These are phyloP conservation scores for Caryopteris hybrid DNA, from an alignment of 305 asterid genomes.

Conservation along the genomic window DNA sequence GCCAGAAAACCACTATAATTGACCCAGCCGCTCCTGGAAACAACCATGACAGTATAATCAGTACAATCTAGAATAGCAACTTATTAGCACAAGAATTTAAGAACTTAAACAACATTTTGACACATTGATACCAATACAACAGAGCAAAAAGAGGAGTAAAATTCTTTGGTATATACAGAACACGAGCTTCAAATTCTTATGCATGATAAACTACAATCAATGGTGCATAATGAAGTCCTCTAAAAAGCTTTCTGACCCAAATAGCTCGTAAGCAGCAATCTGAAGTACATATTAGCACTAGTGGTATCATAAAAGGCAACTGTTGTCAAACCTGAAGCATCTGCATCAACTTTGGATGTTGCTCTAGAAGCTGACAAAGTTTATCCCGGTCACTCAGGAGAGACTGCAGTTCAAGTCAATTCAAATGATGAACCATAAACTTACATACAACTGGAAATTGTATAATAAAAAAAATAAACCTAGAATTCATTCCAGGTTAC, in stretches of 20 bases:
- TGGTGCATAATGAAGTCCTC: background rate
- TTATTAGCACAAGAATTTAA: no score
- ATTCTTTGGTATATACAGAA: background rate
- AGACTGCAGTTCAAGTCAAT: conserved; percentile 52
- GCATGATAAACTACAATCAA: background rate
- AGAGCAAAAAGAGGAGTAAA: background rate
- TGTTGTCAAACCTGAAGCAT: conserved; percentile 78
- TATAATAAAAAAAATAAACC: background rate
- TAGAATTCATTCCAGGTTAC: conserved; percentile 26
- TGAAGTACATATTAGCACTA: background rate
- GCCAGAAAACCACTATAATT: conserved; percentile 7
- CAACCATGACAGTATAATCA: background rate
- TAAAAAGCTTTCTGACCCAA: conserved; percentile 4
- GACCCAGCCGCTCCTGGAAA: conserved; percentile 41
- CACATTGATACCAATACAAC: background rate
- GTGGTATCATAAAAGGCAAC: background rate
- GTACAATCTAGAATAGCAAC: no score
- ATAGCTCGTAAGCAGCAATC: no score
- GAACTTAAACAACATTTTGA: background rate
- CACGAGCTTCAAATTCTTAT: background rate
- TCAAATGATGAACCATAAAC: conserved; percentile 8
- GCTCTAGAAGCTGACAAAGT: conserved; percentile 89
- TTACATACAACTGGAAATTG: background rate
- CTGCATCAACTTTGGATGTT: conserved; percentile 95
- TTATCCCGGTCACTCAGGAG: conserved; percentile 89